Percentiles rank a stretch among this genome's conserved stretches.
Evolutionary conservation across 352 stramenopile species (phyloP).

Genomic region (Blastocystis sp.): DNA sequence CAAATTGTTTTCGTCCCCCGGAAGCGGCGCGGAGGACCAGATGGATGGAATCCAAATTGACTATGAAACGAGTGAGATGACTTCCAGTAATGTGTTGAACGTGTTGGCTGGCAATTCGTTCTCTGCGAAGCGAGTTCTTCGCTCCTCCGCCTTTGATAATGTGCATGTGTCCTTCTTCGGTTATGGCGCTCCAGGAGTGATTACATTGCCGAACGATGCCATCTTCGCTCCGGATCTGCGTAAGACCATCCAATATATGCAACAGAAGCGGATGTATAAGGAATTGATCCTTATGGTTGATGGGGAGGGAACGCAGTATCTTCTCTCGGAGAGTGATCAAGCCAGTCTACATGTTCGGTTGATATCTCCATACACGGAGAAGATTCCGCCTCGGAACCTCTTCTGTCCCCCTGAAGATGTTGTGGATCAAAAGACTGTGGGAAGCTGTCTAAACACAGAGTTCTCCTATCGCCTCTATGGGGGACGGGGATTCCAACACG

Average conservation of each 20-base stretch:
- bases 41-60: conserved; percentile 12
- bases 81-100: conserved; percentile 11
- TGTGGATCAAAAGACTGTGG: background rate
- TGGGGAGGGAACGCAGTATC: background rate
- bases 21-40: background rate
- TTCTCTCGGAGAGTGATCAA: background rate
- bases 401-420: conserved; percentile 46
- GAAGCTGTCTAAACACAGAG: background rate
- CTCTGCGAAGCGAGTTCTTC: conserved; percentile 34
- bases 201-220: conserved; percentile 5
- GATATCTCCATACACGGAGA: background rate
- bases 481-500: background rate
- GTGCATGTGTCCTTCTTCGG: conserved; percentile 23
- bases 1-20: background rate
- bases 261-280: conserved; percentile 43
- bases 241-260: background rate
- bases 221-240: background rate
- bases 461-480: conserved; percentile 20
- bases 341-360: background rate
- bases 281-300: conserved; percentile 17
- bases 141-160: background rate
- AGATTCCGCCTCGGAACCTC: conserved; percentile 8
- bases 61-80: conserved; percentile 17
- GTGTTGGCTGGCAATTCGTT: conserved; percentile 16
- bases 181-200: conserved; percentile 38